A percentile compares a stretch with the other conserved stretches of the same genome.
These are phyloP conservation scores for Syzygium syzygioides DNA, from an alignment of 441 rosid species.

Conservation along the genomic window DNA sequence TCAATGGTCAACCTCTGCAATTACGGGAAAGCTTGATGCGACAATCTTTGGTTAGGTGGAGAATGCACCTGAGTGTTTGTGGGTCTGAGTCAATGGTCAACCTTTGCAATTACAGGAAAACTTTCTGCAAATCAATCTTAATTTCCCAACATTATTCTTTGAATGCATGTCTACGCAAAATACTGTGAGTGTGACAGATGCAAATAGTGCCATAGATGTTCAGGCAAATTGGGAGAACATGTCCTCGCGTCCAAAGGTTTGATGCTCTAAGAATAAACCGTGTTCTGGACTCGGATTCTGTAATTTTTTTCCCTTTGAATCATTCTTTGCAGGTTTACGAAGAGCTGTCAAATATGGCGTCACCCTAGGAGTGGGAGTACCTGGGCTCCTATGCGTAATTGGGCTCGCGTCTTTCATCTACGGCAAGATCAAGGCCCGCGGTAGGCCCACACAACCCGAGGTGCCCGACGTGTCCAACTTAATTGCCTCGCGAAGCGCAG, in stretches of 20 bases:
- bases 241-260: neutral
- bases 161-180: neutral
- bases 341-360: conserved; percentile 40
- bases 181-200: neutral
- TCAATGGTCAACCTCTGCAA: neutral
- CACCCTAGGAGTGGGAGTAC: conserved; percentile 37
- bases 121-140: neutral
- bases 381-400: conserved; percentile 29
- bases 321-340: conserved; percentile 17
- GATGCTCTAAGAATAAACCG: neutral
- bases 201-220: neutral
- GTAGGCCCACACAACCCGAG: neutral
- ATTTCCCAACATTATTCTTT: neutral
- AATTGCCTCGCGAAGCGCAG: neutral
- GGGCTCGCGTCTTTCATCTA: conserved; percentile 27
- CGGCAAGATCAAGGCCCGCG: conserved; percentile 4
- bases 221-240: neutral
- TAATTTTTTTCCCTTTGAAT: neutral
- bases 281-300: neutral
- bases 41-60: neutral
- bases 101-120: neutral
- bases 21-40: neutral
- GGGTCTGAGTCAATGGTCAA: neutral
- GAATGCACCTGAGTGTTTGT: neutral
- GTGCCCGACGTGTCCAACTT: neutral